A percentile compares a stretch with the other conserved stretches of the same genome.
phyloP scores from a whole-genome alignment of 2,329 filamentous ascomycete genomes.

The Fusarium sp. region DNA sequence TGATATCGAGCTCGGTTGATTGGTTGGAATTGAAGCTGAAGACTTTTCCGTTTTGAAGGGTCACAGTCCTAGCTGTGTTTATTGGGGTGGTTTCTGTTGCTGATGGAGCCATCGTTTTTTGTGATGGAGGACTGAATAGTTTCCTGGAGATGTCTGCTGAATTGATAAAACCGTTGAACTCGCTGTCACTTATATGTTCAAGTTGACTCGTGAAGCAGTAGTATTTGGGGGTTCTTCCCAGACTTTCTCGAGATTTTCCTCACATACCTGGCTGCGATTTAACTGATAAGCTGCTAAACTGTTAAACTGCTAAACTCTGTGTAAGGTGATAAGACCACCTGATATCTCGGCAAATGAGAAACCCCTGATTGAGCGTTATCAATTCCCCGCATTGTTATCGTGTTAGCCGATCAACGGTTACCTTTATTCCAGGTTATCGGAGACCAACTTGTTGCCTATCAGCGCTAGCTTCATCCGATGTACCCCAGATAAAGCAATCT shows the following conservation, averaged over 20 bases:
- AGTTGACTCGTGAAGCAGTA: rapidly evolving
- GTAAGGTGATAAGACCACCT: background rate
- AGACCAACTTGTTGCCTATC: background rate
- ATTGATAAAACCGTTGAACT: too few relatives aligned
- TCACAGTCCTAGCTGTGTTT: background rate
- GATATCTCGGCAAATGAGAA: background rate
- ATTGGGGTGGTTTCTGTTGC: background rate
- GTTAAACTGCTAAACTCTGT: background rate
- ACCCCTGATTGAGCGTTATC: background rate
- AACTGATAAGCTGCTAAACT: background rate
- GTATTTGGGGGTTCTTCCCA: rapidly evolving
- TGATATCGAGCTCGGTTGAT: background rate
- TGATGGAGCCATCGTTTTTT: background rate
- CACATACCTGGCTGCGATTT: background rate
- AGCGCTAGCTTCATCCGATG: background rate
- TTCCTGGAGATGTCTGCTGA: background rate
- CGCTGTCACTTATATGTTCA: background rate
- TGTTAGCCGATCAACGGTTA: background rate
- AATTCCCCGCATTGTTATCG: background rate
- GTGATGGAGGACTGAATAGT: background rate
- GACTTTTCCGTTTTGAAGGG: background rate
- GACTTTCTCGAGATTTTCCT: background rate
- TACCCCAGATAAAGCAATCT: background rate
- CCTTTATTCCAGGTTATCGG: background rate
- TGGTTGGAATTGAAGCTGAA: background rate